A percentile compares a stretch with the other conserved stretches of the same genome.
Evolutionary conservation across 2,329 filamentous ascomycete genomes (phyloP).

Genomic region (Pseudopithomyces chartarum): DNA sequence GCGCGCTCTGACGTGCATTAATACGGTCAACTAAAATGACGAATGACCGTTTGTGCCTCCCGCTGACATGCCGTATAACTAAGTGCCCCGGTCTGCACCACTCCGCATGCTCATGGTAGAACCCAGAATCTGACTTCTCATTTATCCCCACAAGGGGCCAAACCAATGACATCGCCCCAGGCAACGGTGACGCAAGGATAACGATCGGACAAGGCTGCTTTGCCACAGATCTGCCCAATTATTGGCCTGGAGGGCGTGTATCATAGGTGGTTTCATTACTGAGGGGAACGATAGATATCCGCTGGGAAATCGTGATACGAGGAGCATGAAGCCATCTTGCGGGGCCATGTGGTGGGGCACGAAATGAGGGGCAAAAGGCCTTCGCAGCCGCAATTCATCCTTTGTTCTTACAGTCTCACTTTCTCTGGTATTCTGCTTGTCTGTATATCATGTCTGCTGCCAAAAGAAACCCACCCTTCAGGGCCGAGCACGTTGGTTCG

Average conservation of each 20-base stretch:
- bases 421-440: constrained; percentile 8
- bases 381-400: neutral
- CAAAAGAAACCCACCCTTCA: constrained; percentile 62
- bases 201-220: no score
- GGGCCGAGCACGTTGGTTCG: constrained; percentile 75
- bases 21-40: neutral
- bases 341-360: constrained; percentile 17
- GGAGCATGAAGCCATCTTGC: neutral
- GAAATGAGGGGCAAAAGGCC: constrained; percentile 19
- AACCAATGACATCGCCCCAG: no score
- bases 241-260: no score
- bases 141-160: no score
- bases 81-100: neutral
- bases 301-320: neutral
- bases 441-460: constrained; percentile 41
- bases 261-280: no score
- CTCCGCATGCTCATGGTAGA: no score
- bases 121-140: no score
- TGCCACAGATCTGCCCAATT: no score
- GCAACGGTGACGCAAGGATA: no score
- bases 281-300: no score
- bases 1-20: neutral
- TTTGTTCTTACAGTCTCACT: neutral
- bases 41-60: neutral
- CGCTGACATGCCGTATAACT: neutral